Evolutionary conservation across 441 rosid species (phyloP), one percentile per base, ranked within the genome.

Genomic region (Erysimum cheiri): DNA sequence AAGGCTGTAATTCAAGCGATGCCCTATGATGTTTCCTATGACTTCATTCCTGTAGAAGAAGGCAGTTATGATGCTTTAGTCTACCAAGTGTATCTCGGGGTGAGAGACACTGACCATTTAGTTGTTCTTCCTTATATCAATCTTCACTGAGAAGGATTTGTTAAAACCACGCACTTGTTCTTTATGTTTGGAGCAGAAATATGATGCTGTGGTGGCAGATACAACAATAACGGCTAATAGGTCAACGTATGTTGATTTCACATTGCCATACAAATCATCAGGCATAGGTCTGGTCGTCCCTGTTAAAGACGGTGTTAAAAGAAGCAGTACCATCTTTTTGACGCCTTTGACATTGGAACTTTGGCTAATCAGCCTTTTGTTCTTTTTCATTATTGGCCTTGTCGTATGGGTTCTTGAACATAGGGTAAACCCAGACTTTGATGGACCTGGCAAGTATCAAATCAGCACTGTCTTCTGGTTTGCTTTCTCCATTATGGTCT

Each of bases 201-300:
- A 68, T 1, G 86, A 84, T 54, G 83, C 67, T 0, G 81, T 71
- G 3, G 84, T 86, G 22, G 90, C 70, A 28, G 90, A 86, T 35
- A 76, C 60, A 17, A 82, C 84, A n/a, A 79, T 84, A 14, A 6
- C 37, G 3, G 85, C 85, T 1, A 53, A 59, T 37, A 72, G 83
- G 12, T 79, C 88, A 0, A 1, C 0, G 3, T 75, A 33, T n/a
- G 75, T 84, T 1, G 83, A 85, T 46, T 85, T 85, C 46, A 56
- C 88, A 3, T 31, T 81, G 52, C 83, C 88, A 2, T 84, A 63
- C 57, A 13, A 72, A 41, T 65, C 79, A 35, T 80, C 86, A 4
- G 82, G 80, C 2, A 66, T 78, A 0, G 70, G 76, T 2, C 67
- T 82, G 80, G 26, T 84, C 8, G 84, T 80, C 14, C 63, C 72